A percentile compares a stretch with the other conserved stretches of the same genome.
These are phyloP conservation scores for Kewa caespitosa DNA, from an alignment of 179 eudicot genomes.

Conservation along the genomic window DNA sequence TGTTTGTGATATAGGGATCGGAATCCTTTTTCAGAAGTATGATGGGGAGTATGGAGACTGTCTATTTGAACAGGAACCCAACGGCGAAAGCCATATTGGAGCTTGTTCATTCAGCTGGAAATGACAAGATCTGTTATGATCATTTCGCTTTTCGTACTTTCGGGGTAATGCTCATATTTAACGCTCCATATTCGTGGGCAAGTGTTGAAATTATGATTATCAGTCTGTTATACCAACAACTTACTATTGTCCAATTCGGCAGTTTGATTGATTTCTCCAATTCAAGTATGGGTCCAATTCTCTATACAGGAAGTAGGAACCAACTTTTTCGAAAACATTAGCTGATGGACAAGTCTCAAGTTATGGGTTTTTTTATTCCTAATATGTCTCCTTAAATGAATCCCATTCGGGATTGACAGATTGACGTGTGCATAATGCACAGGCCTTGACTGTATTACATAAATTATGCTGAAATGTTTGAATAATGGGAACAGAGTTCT, in stretches of 20 bases:
- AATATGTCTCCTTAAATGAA: too few relatives aligned
- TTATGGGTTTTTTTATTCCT: too few relatives aligned
- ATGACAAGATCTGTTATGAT: slow-evolving; percentile 72
- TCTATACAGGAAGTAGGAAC: too few relatives aligned
- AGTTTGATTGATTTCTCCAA: background rate
- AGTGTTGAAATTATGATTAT: background rate
- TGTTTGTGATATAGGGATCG: slow-evolving; percentile 49
- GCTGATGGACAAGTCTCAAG: too few relatives aligned
- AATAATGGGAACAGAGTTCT: too few relatives aligned
- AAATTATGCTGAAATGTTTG: too few relatives aligned
- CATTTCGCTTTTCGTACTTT: slow-evolving; percentile 94
- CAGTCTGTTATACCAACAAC: background rate
- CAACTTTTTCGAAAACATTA: too few relatives aligned
- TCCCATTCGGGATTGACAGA: too few relatives aligned
- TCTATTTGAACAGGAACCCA: slow-evolving; percentile 79
- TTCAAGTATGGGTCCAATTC: background rate
- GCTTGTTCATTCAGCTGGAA: slow-evolving; percentile 65
- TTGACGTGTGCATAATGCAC: too few relatives aligned
- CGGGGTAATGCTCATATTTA: slow-evolving; percentile 56
- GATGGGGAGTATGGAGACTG: slow-evolving; percentile 67
- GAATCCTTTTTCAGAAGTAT: slow-evolving; percentile 81
- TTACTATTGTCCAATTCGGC: background rate
- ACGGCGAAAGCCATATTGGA: slow-evolving; percentile 86
- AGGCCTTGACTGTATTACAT: too few relatives aligned
- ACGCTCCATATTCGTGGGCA: too few relatives aligned